These are phyloP conservation scores for Ganoderma boninense DNA, from an alignment of 1,284 basidiomycete species.

Conservation along the genomic window DNA sequence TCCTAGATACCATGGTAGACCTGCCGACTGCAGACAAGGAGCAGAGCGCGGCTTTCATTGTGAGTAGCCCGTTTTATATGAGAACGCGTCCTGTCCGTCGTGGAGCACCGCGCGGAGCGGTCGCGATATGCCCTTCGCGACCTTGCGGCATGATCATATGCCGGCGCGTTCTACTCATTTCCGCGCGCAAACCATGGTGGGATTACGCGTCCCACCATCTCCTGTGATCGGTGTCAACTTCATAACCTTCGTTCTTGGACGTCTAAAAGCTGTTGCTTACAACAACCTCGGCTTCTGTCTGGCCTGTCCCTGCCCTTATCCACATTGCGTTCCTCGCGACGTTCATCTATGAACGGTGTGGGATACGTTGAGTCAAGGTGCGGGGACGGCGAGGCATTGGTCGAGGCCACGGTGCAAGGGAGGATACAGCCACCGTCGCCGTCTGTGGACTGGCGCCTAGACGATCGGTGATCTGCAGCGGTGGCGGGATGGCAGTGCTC, in stretches of 20 bases:
- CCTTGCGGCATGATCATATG: not conserved
- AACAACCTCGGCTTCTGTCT: slow-evolving; percentile 11
- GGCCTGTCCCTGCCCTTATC: not conserved
- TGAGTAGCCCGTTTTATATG: slow-evolving; percentile 45
- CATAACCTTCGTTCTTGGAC: not conserved
- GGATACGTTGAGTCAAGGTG: not conserved
- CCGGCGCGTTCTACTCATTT: slow-evolving; percentile 12
- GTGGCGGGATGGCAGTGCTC: not conserved
- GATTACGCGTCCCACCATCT: not conserved
- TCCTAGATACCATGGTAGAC: slow-evolving; percentile 71
- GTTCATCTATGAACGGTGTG: not conserved
- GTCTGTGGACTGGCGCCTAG: not conserved
- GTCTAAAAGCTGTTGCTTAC: not conserved
- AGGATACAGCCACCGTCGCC: not conserved
- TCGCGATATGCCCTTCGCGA: not conserved
- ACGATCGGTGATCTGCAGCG: not conserved
- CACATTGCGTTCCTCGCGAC: not conserved
- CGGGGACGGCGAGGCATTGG: not conserved
- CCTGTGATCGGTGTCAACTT: not conserved
- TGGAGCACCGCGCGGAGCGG: not conserved
- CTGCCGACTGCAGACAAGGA: slow-evolving; percentile 84
- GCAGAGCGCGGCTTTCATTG: slow-evolving; percentile 86
- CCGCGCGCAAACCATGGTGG: slow-evolving; percentile 9
- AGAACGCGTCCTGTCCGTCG: slow-evolving; percentile 1
- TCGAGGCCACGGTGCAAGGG: not conserved